Conservation (phyloP, 2,329 filamentous ascomycete genomes). For the Dothiorella sarmentorum region DNA sequence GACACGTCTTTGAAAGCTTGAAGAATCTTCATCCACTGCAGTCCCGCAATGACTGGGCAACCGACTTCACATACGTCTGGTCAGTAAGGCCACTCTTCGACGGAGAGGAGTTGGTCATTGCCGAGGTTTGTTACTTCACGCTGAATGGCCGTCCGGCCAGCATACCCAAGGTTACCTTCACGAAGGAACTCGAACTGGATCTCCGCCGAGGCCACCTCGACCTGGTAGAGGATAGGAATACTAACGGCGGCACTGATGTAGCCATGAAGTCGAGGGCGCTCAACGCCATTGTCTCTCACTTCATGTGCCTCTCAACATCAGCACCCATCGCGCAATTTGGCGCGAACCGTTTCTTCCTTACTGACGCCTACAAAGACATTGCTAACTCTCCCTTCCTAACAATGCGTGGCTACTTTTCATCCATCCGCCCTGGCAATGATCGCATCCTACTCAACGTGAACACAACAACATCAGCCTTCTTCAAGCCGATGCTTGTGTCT, state of each 20-base stretch:
- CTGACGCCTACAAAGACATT: slow-evolving; percentile 17
- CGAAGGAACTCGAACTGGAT: background rate
- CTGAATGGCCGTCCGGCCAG: background rate
- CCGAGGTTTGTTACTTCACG: background rate
- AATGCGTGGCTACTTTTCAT: slow-evolving; percentile 21
- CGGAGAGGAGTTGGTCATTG: background rate
- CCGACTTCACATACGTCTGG: background rate
- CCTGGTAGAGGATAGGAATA: background rate
- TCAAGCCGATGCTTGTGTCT: slow-evolving; percentile 14
- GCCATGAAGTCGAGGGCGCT: background rate
- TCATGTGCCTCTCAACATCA: background rate
- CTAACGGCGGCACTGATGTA: background rate
- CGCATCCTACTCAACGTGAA: slow-evolving; percentile 23
- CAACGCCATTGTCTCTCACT: slow-evolving; percentile 1
- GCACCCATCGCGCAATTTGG: background rate
- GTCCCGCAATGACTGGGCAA: background rate
- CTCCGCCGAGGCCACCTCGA: background rate
- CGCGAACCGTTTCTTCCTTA: slow-evolving; percentile 26
- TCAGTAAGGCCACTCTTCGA: background rate
- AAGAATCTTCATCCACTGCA: background rate
- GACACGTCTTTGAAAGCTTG: background rate
- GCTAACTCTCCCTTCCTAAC: slow-evolving; percentile 7
- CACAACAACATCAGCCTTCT: slow-evolving; percentile 21
- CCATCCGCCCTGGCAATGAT: slow-evolving; percentile 20
- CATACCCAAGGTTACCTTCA: background rate